Percentiles rank a stretch among this genome's conserved stretches.
Evolutionary conservation across 2,329 filamentous ascomycete species (phyloP).

Genomic region (Emergomyces africanus): DNA sequence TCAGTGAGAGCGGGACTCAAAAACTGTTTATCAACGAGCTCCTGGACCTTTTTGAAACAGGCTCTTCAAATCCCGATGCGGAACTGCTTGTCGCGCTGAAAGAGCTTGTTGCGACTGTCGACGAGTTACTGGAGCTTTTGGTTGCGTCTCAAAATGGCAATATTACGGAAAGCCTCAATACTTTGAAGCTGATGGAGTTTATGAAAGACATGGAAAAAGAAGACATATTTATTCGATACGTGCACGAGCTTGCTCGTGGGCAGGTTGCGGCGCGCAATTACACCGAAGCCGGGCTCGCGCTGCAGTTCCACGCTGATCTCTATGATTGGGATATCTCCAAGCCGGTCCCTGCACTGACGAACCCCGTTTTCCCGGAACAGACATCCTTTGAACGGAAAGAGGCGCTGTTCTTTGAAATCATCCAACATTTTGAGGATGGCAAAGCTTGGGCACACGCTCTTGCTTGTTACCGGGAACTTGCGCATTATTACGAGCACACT

Average conservation of each 20-base stretch:
- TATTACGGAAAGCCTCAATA: slow-evolving; percentile 71
- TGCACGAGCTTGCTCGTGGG: slow-evolving; percentile 74
- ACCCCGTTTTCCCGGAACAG: slow-evolving; percentile 70
- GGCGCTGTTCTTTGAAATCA: slow-evolving; percentile 83
- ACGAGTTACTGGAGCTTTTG: slow-evolving; percentile 81
- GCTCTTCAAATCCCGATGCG: slow-evolving; percentile 42
- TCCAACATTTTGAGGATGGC: slow-evolving; percentile 89
- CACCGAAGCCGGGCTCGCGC: slow-evolving; percentile 76
- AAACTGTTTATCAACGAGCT: slow-evolving; percentile 87
- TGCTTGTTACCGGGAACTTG: slow-evolving; percentile 78
- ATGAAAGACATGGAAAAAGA: slow-evolving; percentile 93
- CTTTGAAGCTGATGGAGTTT: slow-evolving; percentile 87
- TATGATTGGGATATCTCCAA: slow-evolving; percentile 78
- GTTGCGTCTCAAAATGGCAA: slow-evolving; percentile 74
- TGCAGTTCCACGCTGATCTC: slow-evolving; percentile 81
- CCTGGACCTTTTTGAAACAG: slow-evolving; percentile 61
- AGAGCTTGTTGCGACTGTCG: slow-evolving; percentile 69
- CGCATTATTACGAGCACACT: slow-evolving; percentile 80
- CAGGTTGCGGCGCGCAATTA: slow-evolving; percentile 66
- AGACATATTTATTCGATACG: slow-evolving; percentile 91
- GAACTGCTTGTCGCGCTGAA: slow-evolving; percentile 59
- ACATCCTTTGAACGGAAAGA: slow-evolving; percentile 88
- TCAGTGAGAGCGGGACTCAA: slow-evolving; percentile 80
- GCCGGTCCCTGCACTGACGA: slow-evolving; percentile 51
- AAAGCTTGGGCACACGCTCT: slow-evolving; percentile 85